A percentile compares a stretch with the other conserved stretches of the same genome.
Conservation (phyloP, 176 grass and related monocot species). For the Zea mays region Zm-B73-REFERENCE-NAM-5.0 NC_050099.1:162465001-162465500, state of each 20-base stretch:
- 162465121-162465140: slow-evolving; percentile 92
- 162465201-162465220: slow-evolving; percentile 97
- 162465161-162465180: slow-evolving; percentile 99
- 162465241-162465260: slow-evolving; percentile 97
- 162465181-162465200: slow-evolving; percentile 97
- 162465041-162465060: slow-evolving; percentile 99
- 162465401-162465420: slow-evolving; percentile 43
- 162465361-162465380: slow-evolving; percentile 70
- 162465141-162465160: slow-evolving; percentile 98
- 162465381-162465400: slow-evolving; percentile 50
- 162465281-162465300: slow-evolving; percentile 93
- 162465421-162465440: slow-evolving; percentile 41
- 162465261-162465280: slow-evolving; percentile 97
- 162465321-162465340: slow-evolving; percentile 95
- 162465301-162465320: slow-evolving; percentile 96
- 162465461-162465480: slow-evolving; percentile 24
- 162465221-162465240: slow-evolving; percentile 98
- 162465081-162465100: slow-evolving; percentile 97
- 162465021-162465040: slow-evolving; percentile 97
- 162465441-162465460: slow-evolving; percentile 33
- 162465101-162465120: slow-evolving; percentile 99
- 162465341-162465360: slow-evolving; percentile 94
- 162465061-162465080: slow-evolving; percentile 99
- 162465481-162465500: slow-evolving; percentile 29
- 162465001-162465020: slow-evolving; percentile 97